These are phyloP conservation scores for Chlorella sp. DNA, from an alignment of 139 green algal species.

Conservation along the genomic window DNA sequence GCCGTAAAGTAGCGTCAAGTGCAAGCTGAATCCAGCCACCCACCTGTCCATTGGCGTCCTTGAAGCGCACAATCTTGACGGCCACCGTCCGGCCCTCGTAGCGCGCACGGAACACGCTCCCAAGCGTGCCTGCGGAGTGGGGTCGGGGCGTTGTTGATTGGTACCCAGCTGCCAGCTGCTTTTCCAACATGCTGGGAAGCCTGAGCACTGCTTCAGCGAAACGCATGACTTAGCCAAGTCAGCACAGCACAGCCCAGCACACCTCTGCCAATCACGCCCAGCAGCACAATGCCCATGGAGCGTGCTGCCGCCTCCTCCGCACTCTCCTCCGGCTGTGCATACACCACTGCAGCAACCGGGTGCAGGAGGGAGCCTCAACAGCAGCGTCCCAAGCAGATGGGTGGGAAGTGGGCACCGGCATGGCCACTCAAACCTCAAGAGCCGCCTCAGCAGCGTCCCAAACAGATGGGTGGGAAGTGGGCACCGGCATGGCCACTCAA, in stretches of 20 bases:
- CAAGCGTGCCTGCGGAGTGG: neutral
- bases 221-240: neutral
- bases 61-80: neutral
- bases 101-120: neutral
- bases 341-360: neutral
- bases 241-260: neutral
- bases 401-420: neutral
- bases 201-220: neutral
- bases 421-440: no score
- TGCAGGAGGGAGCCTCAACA: neutral
- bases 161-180: no score
- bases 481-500: neutral
- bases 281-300: slow-evolving; percentile 12
- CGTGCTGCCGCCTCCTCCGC: neutral
- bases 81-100: neutral
- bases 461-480: no score
- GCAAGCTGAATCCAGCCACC: no score
- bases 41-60: no score
- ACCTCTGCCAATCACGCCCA: slow-evolving; percentile 12
- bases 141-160: no score
- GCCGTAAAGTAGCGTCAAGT: no score
- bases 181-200: neutral
- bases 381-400: neutral
- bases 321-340: neutral
- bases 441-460: no score